Evolutionary conservation across 495 filamentous ascomycete genomes (phyloP), one percentile per base, ranked within the genome.

Genomic region (Penicillium dipodomyicola): DNA sequence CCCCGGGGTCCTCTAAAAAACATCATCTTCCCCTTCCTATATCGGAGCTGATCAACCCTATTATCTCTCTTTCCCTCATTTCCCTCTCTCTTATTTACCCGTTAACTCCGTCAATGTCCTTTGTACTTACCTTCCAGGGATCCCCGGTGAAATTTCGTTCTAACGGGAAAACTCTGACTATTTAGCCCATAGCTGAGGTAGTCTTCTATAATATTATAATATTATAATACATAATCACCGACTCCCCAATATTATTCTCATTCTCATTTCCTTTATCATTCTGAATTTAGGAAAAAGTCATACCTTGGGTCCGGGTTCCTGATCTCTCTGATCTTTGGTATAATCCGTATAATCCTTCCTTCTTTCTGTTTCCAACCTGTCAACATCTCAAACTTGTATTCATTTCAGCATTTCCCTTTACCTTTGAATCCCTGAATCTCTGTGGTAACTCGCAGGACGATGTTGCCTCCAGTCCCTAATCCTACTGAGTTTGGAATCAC

Each of bases 401-500:
- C 30, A 12, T 33, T 30, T 11, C 29, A 8, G 22, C 22, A 23
- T 37, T 33, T 37, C 15, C 15, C 2, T n/a, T 37, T 37, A 58
- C 4, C 59, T 12, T 52, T 43, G 9, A 25, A 20, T 65, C n/a
- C 39, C n/a, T n/a, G 42, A 40, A 22, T 49, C 52, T 33, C 4
- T 33, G 30, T 32, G 29, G 29, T 10, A 10, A 30, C 29, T 30
- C 7, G 8, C 27, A 9, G 27, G 29, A 66, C 35, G 66, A 98
- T 98, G 94, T 80, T 91, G 65, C 88, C 91, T 56, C 85, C 89
- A 33, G 79, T 99, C 49, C 94, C 94, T 11, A 72, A 78, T 32
- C 77, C 90, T 35, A 77, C 82, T 65, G 88, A 96, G 67, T 97
- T 96, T 75, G 91, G 87, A 69, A 87, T 98, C 71, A 95, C 92